phyloP scores from a whole-genome alignment of 2,329 filamentous ascomycete genomes.

The Phialophora macrospora region DNA sequence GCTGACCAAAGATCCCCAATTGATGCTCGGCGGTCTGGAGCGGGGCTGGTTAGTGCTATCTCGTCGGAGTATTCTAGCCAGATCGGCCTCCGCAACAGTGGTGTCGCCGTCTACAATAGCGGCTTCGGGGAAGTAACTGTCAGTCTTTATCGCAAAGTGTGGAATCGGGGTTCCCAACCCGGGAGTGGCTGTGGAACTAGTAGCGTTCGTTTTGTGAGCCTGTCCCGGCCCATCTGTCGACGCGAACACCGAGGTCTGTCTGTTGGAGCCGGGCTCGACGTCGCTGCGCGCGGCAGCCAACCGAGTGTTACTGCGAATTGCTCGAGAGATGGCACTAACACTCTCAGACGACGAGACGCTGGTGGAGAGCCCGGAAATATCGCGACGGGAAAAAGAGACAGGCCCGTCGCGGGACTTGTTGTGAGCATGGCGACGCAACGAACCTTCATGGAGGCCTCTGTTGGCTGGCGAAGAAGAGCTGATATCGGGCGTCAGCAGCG shows the following conservation, averaged over 20 bases:
- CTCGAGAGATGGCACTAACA: conserved; percentile 34
- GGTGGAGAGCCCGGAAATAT: conserved; percentile 42
- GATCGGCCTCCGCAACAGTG: conserved; percentile 59
- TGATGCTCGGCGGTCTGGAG: conserved; percentile 55
- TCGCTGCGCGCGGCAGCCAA: conserved; percentile 12
- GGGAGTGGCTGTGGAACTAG: conserved; percentile 58
- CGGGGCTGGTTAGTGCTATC: conserved; percentile 57
- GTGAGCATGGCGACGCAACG: conserved; percentile 26
- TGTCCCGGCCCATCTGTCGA: conserved; percentile 51
- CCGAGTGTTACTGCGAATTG: conserved; percentile 20
- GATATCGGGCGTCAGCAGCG: conserved; percentile 32
- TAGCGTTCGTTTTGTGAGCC: conserved; percentile 54
- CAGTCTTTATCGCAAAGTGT: conserved; percentile 51
- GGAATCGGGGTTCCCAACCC: conserved; percentile 57
- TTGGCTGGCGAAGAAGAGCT: conserved; percentile 26
- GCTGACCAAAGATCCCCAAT: conserved; percentile 63
- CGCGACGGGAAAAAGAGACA: conserved; percentile 25
- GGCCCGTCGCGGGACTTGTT: conserved; percentile 26
- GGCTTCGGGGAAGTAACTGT: conserved; percentile 37
- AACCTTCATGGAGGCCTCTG: conserved; percentile 20
- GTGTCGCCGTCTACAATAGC: conserved; percentile 44
- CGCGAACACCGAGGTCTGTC: conserved; percentile 47
- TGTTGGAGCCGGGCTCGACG: conserved; percentile 8
- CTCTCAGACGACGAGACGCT: conserved; percentile 53
- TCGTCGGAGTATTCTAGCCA: conserved; percentile 59